These are phyloP conservation scores for Afroboletus lepidellus DNA, from an alignment of 1,284 basidiomycete genomes.

Conservation along the genomic window DNA sequence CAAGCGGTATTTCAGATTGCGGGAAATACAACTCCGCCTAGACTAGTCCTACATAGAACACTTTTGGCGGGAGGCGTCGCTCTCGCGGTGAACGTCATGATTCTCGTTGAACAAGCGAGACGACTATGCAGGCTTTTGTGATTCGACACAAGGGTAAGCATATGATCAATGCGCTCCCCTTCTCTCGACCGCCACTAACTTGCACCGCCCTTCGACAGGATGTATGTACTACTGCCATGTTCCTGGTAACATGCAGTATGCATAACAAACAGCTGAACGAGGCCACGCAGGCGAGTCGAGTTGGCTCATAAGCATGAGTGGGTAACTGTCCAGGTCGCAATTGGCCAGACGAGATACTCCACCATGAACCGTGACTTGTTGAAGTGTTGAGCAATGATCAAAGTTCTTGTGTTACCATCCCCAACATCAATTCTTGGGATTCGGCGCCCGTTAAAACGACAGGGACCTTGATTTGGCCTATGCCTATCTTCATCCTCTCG, in stretches of 20 bases:
- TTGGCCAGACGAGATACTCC: background rate
- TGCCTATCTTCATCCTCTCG: slow-evolving; percentile 8
- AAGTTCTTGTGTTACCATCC: slow-evolving; percentile 6
- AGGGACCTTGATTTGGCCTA: slow-evolving; percentile 19
- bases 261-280: background rate
- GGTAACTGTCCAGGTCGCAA: too few species aligned
- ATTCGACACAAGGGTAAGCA: background rate
- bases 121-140: background rate
- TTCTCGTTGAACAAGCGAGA: too few species aligned
- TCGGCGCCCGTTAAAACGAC: slow-evolving; percentile 9
- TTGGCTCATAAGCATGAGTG: too few species aligned
- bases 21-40: too few species aligned
- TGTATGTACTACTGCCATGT: background rate
- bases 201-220: too few species aligned
- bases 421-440: slow-evolving; percentile 11
- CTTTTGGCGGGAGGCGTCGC: too few species aligned
- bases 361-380: background rate
- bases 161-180: background rate
- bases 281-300: background rate
- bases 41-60: too few species aligned
- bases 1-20: too few species aligned
- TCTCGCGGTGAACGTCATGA: too few species aligned
- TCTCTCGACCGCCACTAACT: too few species aligned
- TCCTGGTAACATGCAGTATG: background rate
- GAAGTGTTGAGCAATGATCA: background rate